phyloP scores from a whole-genome alignment of 2,329 filamentous ascomycete genomes.

The Davidsoniella eucalypti region DNA sequence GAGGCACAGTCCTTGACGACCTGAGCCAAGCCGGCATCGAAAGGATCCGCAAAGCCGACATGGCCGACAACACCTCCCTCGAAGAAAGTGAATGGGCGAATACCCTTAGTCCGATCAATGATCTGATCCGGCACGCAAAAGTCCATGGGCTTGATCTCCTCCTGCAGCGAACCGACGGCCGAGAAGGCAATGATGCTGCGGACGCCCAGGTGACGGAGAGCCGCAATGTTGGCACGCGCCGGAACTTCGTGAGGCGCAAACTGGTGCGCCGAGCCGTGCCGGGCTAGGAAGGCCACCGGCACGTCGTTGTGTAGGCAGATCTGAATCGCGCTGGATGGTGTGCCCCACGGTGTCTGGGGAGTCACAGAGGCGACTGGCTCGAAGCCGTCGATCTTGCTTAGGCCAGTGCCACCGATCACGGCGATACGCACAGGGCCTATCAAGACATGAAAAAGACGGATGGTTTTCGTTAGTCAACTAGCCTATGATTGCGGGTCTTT shows the following conservation, averaged over 20 bases:
- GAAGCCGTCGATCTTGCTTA: conserved; percentile 75
- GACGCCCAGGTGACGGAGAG: conserved; percentile 78
- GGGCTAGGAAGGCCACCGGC: conserved; percentile 81
- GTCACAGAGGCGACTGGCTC: conserved; percentile 65
- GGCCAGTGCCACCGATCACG: conserved; percentile 84
- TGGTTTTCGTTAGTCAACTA: conserved; percentile 3
- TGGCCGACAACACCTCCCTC: conserved; percentile 83
- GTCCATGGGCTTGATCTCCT: conserved; percentile 87
- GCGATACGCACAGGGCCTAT: conserved; percentile 62
- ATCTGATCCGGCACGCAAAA: conserved; percentile 94
- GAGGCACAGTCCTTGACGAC: conserved; percentile 64
- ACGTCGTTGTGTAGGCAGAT: conserved; percentile 76
- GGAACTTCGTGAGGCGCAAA: conserved; percentile 91
- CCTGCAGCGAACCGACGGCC: conserved; percentile 81
- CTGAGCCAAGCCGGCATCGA: conserved; percentile 61
- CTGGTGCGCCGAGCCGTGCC: conserved; percentile 80
- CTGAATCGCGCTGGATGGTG: conserved; percentile 56
- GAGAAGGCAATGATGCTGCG: conserved; percentile 86
- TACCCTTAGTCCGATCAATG: conserved; percentile 92
- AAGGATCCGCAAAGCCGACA: conserved; percentile 90
- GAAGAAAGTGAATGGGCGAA: conserved; percentile 92
- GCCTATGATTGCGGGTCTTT: neutral
- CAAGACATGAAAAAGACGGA: neutral
- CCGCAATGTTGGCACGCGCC: conserved; percentile 89
- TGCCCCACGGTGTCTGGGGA: conserved; percentile 74